Evolutionary conservation across 163 green algal species (phyloP).

Genomic region (Scenedesmus sp.): DNA sequence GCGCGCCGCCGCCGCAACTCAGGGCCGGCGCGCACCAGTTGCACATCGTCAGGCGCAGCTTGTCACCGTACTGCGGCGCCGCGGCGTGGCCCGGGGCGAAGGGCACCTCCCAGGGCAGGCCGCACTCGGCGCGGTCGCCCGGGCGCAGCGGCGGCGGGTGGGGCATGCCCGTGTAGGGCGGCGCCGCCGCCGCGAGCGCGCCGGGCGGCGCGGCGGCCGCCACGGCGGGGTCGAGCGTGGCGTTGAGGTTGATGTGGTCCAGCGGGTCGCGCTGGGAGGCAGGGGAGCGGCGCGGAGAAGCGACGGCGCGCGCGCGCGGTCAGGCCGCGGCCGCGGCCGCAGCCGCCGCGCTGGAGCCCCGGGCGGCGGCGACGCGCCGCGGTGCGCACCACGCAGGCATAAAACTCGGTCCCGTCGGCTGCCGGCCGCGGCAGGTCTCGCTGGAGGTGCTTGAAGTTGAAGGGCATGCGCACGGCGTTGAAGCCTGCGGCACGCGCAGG

Average conservation of each 20-base stretch:
- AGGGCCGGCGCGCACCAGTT: constrained; percentile 29
- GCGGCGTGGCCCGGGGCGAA: background rate
- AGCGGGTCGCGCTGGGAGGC: constrained; percentile 17
- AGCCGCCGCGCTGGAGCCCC: too few species aligned
- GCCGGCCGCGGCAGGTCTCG: constrained; percentile 7
- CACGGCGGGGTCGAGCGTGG: constrained; percentile 28
- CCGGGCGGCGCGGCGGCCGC: background rate
- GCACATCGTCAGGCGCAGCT: constrained; percentile 39
- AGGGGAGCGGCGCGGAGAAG: too few species aligned
- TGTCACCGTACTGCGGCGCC: background rate
- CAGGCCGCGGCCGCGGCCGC: too few species aligned
- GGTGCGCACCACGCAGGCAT: constrained; percentile 16
- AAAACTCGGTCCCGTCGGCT: constrained; percentile 29
- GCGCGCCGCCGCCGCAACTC: background rate
- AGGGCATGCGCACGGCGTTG: constrained; percentile 60
- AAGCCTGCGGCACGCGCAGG: constrained; percentile 50
- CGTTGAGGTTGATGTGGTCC: constrained; percentile 15
- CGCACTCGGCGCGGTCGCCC: background rate
- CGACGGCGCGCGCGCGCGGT: too few species aligned
- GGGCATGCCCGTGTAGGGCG: constrained; percentile 21
- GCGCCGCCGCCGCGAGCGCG: background rate
- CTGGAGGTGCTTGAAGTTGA: constrained; percentile 39
- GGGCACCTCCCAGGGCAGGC: constrained; percentile 11
- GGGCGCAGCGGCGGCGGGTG: constrained; percentile 10
- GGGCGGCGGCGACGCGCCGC: too few species aligned